Evolutionary conservation across 202 grass and related monocot species (phyloP), one percentile per base, ranked within the genome.

Genomic region (Alloteropsis angusta): DNA sequence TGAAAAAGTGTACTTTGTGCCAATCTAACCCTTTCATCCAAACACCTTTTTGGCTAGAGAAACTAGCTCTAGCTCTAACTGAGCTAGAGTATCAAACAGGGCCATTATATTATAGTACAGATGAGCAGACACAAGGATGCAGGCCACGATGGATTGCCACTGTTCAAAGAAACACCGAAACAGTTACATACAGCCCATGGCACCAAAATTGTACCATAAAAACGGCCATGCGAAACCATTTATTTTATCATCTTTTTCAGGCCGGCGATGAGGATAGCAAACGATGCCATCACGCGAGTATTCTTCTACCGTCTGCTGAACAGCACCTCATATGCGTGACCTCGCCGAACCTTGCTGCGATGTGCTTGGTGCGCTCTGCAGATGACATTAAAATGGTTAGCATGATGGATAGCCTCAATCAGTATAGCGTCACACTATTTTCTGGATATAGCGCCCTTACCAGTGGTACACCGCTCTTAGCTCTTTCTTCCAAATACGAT

Each of bases 401-500:
- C 10, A 53, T 5, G 28, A 21, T 45, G 18, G 37, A 54, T 34
- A 53, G 28, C n/a, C 18, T 9, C 18, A 13, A 16, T 35, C 28
- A 35, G 1, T 35, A 50, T 21, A 2, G 26, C 5, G 5, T 19
- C 67, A 50, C 25, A 32, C 25, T 70, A 32, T 45, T 46, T 46
- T 46, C 21, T 10, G 2, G 1, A 49, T 19, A 25, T 1, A 56
- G 52, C 1, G 1, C 2, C 0, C 0, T 56, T 56, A 56, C 53
- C 53, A 98, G 60, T 48, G 86, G 65, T 38, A 87, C 32, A 65
- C 81, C 86, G 8, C 73, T 91, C 77, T 89, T 95, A 48, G 89
- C 95, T 84, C 91, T 88, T 83, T 91, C 83, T 87, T 95, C 92
- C 84, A 98, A 91, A 75, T 91, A 95, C 0, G 89, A 71, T 22